A percentile compares a stretch with the other conserved stretches of the same genome.
Evolutionary conservation across 768 basidiomycete species (phyloP).

Genomic region (Kwoniella shandongensis): DNA sequence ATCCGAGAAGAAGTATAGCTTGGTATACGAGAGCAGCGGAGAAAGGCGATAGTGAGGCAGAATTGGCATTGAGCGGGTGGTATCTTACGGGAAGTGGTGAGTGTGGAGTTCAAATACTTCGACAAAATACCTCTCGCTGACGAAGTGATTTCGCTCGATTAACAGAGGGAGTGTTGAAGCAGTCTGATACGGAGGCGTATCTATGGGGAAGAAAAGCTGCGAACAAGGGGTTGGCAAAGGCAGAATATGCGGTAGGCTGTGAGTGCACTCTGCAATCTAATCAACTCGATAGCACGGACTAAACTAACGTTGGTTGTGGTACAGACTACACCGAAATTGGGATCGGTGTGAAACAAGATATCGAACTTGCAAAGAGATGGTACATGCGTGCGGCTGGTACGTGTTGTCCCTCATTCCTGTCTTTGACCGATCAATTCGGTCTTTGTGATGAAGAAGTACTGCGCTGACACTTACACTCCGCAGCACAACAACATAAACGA

Average conservation of each 20-base stretch:
- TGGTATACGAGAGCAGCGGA: slow-evolving; percentile 99
- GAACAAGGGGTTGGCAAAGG: slow-evolving; percentile 93
- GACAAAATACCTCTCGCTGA: neutral
- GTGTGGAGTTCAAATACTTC: too few relatives aligned
- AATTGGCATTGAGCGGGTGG: slow-evolving; percentile 96
- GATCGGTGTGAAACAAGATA: slow-evolving; percentile 93
- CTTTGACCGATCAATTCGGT: neutral
- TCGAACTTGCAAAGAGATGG: slow-evolving; percentile 95
- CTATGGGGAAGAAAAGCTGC: slow-evolving; percentile 95
- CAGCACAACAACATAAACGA: slow-evolving; percentile 98
- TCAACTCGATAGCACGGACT: too few relatives aligned
- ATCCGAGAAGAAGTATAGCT: slow-evolving; percentile 89
- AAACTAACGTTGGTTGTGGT: neutral
- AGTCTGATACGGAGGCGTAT: slow-evolving; percentile 98
- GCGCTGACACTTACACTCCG: slow-evolving; percentile 13
- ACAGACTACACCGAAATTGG: slow-evolving; percentile 93
- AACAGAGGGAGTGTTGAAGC: slow-evolving; percentile 85
- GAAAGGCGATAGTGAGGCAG: slow-evolving; percentile 91
- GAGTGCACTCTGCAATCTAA: slow-evolving; percentile 18
- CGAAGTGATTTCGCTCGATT: too few relatives aligned
- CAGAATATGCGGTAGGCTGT: slow-evolving; percentile 92
- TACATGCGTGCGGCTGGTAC: slow-evolving; percentile 98
- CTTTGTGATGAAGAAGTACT: neutral
- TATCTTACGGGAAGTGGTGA: slow-evolving; percentile 69
- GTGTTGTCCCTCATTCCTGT: slow-evolving; percentile 46